Evolutionary conservation across 768 basidiomycete species (phyloP).

Genomic region (Hypholoma sublateritium): DNA sequence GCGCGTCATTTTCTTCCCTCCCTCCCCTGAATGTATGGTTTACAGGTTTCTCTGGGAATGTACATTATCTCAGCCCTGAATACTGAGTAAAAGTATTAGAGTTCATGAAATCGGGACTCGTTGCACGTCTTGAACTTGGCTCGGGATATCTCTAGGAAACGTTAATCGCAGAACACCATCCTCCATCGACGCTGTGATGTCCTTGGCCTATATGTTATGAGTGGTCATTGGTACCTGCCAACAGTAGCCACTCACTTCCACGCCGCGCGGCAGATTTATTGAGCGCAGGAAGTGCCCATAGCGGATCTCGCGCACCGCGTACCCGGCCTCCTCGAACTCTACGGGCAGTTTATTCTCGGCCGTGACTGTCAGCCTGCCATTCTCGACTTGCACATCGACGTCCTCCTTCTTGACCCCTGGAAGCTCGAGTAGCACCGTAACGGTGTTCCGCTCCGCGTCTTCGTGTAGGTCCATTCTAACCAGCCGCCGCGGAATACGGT

Average conservation of each 20-base stretch:
- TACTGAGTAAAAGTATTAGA: no score
- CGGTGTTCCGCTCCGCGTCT: not conserved
- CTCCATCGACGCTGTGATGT: not conserved
- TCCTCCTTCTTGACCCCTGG: slow-evolving; percentile 4
- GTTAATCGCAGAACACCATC: slow-evolving; percentile 4
- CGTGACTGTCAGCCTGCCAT: not conserved
- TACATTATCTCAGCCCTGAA: no score
- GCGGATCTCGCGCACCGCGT: slow-evolving; percentile 3
- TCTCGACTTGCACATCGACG: slow-evolving; percentile 1
- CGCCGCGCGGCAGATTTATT: not conserved
- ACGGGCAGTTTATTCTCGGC: slow-evolving; percentile 2
- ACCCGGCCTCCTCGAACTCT: slow-evolving; percentile 5
- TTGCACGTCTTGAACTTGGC: no score
- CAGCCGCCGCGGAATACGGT: not conserved
- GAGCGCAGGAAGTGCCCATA: slow-evolving; percentile 5
- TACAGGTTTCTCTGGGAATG: no score
- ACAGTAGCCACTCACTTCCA: not conserved
- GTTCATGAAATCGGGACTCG: no score
- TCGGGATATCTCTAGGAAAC: not conserved
- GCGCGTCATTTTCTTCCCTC: no score
- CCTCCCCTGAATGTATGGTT: no score
- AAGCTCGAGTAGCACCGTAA: slow-evolving; percentile 3
- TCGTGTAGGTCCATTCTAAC: slow-evolving; percentile 5
- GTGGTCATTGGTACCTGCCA: no score
- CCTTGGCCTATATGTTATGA: not conserved